phyloP scores from a whole-genome alignment of 2,329 filamentous ascomycete species.

The Hymenoscyphus linearis region DNA sequence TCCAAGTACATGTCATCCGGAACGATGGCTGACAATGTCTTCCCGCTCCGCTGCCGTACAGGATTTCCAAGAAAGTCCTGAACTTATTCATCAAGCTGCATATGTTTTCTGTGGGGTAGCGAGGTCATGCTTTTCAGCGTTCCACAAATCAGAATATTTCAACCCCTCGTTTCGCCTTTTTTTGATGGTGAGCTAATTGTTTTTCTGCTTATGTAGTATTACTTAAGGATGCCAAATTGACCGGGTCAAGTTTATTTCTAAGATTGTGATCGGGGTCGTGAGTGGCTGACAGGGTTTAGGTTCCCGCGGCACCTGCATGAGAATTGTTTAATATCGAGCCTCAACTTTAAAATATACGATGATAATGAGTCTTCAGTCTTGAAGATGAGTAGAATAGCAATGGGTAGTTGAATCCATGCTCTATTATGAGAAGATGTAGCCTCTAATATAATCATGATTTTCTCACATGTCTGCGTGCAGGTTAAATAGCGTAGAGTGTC shows the following conservation, averaged over 20 bases:
- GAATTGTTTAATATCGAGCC: background rate
- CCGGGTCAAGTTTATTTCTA: background rate
- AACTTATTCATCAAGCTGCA: slow-evolving; percentile 2
- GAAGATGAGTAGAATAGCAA: background rate
- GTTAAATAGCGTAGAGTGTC: background rate
- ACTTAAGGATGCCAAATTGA: background rate
- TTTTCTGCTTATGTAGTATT: background rate
- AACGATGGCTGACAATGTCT: background rate
- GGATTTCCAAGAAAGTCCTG: background rate
- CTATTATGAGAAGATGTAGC: no score
- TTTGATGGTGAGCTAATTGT: background rate
- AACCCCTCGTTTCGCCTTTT: background rate
- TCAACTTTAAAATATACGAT: background rate
- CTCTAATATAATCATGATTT: background rate
- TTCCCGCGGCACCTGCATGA: background rate
- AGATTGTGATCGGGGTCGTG: background rate
- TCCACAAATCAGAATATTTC: background rate
- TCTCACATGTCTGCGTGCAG: background rate
- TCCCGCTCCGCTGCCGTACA: background rate
- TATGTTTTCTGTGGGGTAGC: background rate
- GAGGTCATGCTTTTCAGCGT: background rate
- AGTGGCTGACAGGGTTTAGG: background rate
- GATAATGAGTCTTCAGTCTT: background rate
- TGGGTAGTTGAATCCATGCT: no score
- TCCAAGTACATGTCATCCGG: background rate